Evolutionary conservation across 139 green algal genomes (phyloP), one percentile per base, ranked within the genome.

Genomic region (Chlamydomonas sp.): DNA sequence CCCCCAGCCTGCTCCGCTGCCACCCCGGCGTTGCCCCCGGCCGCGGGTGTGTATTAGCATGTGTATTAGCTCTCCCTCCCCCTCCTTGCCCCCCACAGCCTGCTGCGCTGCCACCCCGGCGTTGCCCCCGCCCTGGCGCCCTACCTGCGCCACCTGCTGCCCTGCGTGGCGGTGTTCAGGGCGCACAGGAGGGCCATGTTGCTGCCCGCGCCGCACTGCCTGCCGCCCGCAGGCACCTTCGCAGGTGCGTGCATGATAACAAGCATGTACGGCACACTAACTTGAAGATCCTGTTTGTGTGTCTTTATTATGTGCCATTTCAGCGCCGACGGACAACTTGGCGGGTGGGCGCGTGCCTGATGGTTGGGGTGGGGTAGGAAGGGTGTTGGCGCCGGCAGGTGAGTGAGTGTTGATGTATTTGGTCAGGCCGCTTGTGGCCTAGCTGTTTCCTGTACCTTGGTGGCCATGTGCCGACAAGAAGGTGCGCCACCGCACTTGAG

Each of bases 151-250:
- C 84, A 90, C 58, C 77, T 91, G 59, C 87, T 93, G 79, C 88
- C 88, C 10, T 2, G 68, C 20, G n/a, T 93, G 20, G 87, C 76
- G 5, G 66, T 93, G 58, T 90, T 93, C 84, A 60, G 71, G 58
- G 18, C 3, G 18, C 74, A 79, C 61, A 62, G 71, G 20, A 57
- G 68, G 15, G 31, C 59, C 0, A 17, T 93, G 80, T 17, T 85
- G 61, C 85, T 93, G 64, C 90, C 90, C 3, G 79, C 90, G 16
- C 90, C 90, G 5, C 85, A 86, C 74, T 93, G 90, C 77, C 16
- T 91, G 59, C 18, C 83, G 2, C 63, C 90, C 10, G 77, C 86
- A 4, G 90, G 87, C 59, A 84, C 69, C 76, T 93, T 91, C 80
- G 76, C 76, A 4, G 90, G 90, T 89, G 72, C 1, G 80, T 63